Evolutionary conservation across 1,139 yeast genomes (phyloP).

Genomic region (Zhuliangozyma blackwelliae): DNA sequence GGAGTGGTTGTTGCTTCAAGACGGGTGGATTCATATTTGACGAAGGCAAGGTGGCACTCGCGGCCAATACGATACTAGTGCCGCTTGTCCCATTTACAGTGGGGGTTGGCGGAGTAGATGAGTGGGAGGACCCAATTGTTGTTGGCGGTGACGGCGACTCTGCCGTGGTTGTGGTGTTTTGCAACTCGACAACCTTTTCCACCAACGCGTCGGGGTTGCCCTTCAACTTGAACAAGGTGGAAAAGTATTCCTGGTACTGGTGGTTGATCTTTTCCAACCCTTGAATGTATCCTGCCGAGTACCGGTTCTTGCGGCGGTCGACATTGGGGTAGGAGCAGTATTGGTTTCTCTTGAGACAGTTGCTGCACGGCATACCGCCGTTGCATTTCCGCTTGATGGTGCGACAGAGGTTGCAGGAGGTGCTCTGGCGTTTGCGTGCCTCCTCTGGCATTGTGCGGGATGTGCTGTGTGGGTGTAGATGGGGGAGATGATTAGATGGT

Average conservation of each 20-base stretch:
- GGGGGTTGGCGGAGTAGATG: no score
- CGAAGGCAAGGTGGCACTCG: no score
- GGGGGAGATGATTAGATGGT: no score
- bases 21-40: no score
- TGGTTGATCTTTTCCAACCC: conserved; percentile 5
- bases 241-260: conserved; percentile 4
- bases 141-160: no score
- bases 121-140: no score
- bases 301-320: conserved; percentile 8
- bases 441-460: neutral
- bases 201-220: conserved; percentile 1
- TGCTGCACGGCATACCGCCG: conserved; percentile 15
- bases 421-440: conserved; percentile 3
- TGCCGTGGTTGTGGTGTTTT: no score
- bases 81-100: no score
- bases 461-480: neutral
- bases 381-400: conserved; percentile 13
- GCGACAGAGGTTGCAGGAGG: conserved; percentile 14
- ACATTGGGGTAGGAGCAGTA: conserved; percentile 11
- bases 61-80: no score
- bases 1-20: no score
- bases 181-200: neutral
- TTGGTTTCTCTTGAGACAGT: conserved; percentile 9
- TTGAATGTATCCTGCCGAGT: conserved; percentile 9
- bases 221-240: conserved; percentile 1